Base-by-base conservation (phyloP, 257 asterid genomes). In the Leptodermis oblonga region DNA sequence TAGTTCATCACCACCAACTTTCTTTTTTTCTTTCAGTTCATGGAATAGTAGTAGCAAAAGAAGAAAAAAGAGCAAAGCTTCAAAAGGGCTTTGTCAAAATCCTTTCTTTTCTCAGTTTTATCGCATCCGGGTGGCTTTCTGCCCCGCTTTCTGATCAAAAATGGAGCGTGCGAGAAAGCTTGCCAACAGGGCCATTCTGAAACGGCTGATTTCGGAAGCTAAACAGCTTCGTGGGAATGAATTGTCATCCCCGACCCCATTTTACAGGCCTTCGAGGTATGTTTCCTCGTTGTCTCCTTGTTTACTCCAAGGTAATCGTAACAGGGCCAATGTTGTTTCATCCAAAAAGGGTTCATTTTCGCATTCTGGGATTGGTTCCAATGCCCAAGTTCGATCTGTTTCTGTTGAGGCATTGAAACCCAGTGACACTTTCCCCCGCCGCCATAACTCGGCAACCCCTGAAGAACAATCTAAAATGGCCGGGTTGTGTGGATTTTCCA, bases 371-470 rank as follows among this genome's bases (percentile, higher is more conserved):
- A 46, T 20, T 54, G 83, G 65, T 46, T 75, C 45, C 52, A 74
- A 70, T 66, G 41, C 37, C 20, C 82, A 73, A 60, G 76, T 42
- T 31, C 86, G 96, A 76, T 84, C 89, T 76, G 86, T 91, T 66
- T 89, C 96, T n/a, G 78, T 84, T 18, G 90, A 83, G 22, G 88
- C 96, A 65, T 80, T 88, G 75, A 85, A 88, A 64, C 92, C 95
- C 46, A 85, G 84, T 48, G 97, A 91, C 74, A 87, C 96, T 28
- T 91, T 91, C 60, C 83, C 95, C 25, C 90, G 93, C 77, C 89
- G 97, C 65, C 97, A 91, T 37, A 91, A 91, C 92, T 91, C 99
- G 46, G 99, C 97, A 74, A 82, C 95, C 64, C 96, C 97, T 20
- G 95, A 85, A 65, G 97, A 94, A 34, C 99, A 89, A 61, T 65